phyloP scores from a whole-genome alignment of 1,284 basidiomycete species.

The Cutaneotrichosporon arboriforme region DNA sequence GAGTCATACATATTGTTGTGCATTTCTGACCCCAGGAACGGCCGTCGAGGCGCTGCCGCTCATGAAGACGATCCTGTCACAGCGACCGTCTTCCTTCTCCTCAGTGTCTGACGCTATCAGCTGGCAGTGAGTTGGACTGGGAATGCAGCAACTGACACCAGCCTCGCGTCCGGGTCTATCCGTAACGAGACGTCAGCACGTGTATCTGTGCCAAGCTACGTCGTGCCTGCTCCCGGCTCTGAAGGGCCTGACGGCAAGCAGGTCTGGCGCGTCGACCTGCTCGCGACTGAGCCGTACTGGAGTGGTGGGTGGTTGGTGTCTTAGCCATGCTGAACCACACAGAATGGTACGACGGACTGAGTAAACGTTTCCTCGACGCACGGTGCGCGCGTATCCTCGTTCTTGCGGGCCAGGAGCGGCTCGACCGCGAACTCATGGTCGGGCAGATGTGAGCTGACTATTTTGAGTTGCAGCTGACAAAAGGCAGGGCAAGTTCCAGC shows the following conservation, averaged over 20 bases:
- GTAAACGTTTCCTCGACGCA: conserved; percentile 66
- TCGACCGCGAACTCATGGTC: conserved; percentile 92
- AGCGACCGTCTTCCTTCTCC: conserved; percentile 76
- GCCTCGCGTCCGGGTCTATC: conserved; percentile 68
- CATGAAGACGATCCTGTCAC: conserved; percentile 83
- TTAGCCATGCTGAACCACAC: background rate
- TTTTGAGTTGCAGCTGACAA: background rate
- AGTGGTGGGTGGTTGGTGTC: conserved; percentile 54
- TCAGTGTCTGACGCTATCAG: conserved; percentile 78
- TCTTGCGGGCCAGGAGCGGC: conserved; percentile 83
- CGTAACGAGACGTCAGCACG: conserved; percentile 73
- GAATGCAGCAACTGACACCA: conserved; percentile 36
- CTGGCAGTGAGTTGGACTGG: conserved; percentile 74
- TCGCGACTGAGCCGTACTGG: conserved; percentile 86
- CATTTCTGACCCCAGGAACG: conserved; percentile 58
- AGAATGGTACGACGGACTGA: conserved; percentile 90
- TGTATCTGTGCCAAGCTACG: conserved; percentile 72
- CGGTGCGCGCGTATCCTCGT: conserved; percentile 78
- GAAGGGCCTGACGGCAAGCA: conserved; percentile 24
- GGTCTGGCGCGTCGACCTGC: conserved; percentile 77
- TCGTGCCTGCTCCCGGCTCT: conserved; percentile 53
- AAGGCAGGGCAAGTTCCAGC: conserved; percentile 85
- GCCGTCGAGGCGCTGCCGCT: conserved; percentile 84
- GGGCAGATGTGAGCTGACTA: conserved; percentile 74
- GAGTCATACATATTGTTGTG: conserved; percentile 7